Percentiles rank a stretch among this genome's conserved stretches.
These are phyloP conservation scores for Hansenula anomala DNA, from an alignment of 1,139 yeast species.

Conservation along the genomic window DNA sequence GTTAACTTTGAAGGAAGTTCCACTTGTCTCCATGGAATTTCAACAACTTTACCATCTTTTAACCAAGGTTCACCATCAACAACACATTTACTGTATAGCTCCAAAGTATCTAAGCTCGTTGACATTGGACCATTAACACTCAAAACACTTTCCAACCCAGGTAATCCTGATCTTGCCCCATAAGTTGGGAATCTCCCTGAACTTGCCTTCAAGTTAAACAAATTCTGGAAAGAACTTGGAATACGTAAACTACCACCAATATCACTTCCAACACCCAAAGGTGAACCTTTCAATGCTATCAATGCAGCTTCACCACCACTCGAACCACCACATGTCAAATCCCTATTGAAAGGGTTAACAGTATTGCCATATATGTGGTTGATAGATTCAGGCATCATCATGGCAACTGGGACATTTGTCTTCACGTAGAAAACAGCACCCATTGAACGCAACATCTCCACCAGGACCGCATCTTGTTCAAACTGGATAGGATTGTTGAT, in stretches of 20 bases:
- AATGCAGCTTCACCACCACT: conserved; percentile 65
- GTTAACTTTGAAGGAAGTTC: conserved; percentile 33
- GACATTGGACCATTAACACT: conserved; percentile 57
- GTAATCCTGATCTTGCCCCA: conserved; percentile 46
- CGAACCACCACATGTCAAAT: conserved; percentile 50
- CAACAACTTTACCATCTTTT: conserved; percentile 40
- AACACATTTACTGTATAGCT: conserved; percentile 49
- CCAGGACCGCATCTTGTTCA: conserved; percentile 34
- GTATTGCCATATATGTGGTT: conserved; percentile 46
- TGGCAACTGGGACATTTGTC: conserved; percentile 56
- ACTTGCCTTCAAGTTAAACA: conserved; percentile 53
- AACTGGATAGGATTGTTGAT: conserved; percentile 29
- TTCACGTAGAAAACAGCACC: conserved; percentile 57
- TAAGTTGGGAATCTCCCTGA: conserved; percentile 42
- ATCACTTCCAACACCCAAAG: conserved; percentile 58
- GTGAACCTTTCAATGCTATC: conserved; percentile 45
- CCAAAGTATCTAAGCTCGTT: conserved; percentile 56
- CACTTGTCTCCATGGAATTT: conserved; percentile 55
- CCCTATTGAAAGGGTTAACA: conserved; percentile 39
- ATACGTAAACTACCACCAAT: conserved; percentile 61
- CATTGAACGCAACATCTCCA: conserved; percentile 32
- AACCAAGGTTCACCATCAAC: conserved; percentile 54
- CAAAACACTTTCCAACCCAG: conserved; percentile 52
- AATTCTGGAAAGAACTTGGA: conserved; percentile 50
- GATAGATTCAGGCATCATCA: conserved; percentile 47